phyloP scores from a whole-genome alignment of 1,284 basidiomycete genomes.

The Austropuccinia psidii region DNA sequence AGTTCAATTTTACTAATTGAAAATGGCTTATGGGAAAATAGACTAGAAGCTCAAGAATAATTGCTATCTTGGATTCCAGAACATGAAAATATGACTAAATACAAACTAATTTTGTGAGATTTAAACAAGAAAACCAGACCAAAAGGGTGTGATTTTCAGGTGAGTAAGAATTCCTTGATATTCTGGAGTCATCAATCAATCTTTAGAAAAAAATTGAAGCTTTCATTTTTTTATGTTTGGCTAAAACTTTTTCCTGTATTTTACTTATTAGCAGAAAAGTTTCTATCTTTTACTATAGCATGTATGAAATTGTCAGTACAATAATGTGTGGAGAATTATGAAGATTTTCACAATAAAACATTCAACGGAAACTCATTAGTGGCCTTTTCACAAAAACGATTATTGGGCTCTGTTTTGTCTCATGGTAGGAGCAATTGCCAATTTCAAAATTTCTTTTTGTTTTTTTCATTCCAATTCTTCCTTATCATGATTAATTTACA shows the following conservation, averaged over 20 bases:
- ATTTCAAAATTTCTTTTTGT: slow-evolving; percentile 41
- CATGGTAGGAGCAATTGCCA: slow-evolving; percentile 57
- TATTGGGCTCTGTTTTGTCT: slow-evolving; percentile 83
- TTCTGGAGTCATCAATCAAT: background rate
- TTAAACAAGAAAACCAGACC: slow-evolving; percentile 84
- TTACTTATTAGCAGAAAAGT: slow-evolving; percentile 64
- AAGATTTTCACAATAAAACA: slow-evolving; percentile 94
- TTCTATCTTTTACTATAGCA: slow-evolving; percentile 74
- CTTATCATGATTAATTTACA: background rate
- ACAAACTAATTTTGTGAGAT: slow-evolving; percentile 82
- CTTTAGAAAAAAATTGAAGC: background rate
- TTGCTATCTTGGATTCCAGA: slow-evolving; percentile 74
- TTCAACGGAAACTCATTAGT: slow-evolving; percentile 79
- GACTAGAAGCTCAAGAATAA: slow-evolving; percentile 77
- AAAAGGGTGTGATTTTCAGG: slow-evolving; percentile 98
- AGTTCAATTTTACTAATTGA: slow-evolving; percentile 65
- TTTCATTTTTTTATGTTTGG: slow-evolving; percentile 60
- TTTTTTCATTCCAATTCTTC: background rate
- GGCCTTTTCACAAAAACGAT: slow-evolving; percentile 81
- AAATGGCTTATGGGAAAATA: slow-evolving; percentile 86
- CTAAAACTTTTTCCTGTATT: slow-evolving; percentile 75
- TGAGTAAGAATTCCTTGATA: slow-evolving; percentile 46
- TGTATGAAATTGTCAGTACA: slow-evolving; percentile 73
- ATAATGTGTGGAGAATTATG: slow-evolving; percentile 89
- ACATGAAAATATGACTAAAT: slow-evolving; percentile 63